A percentile compares a stretch with the other conserved stretches of the same genome.
phyloP scores from a whole-genome alignment of 306 rosid species.

The Elaeagnus macrophylla region DNA sequence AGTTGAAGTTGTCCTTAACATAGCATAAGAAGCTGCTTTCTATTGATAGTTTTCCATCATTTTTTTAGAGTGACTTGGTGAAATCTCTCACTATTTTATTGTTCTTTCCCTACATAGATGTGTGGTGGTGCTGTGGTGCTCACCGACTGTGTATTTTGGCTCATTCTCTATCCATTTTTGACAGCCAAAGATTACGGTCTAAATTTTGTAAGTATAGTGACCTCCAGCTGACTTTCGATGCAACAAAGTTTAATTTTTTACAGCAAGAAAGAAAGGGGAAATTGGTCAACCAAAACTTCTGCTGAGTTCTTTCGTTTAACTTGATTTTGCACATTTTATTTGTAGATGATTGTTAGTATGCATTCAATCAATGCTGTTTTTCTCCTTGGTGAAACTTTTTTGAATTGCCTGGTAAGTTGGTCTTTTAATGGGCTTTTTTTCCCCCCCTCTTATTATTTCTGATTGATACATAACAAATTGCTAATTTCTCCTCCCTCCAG shows the following conservation, averaged over 20 bases:
- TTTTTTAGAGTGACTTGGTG: too few relatives aligned
- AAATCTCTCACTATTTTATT: slow-evolving; percentile 2
- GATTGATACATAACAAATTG: slow-evolving; percentile 5
- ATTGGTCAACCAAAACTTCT: too few relatives aligned
- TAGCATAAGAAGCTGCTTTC: too few relatives aligned
- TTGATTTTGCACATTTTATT: slow-evolving; percentile 13
- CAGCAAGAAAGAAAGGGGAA: too few relatives aligned
- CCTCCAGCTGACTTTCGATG: too few relatives aligned
- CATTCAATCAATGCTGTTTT: slow-evolving; percentile 75
- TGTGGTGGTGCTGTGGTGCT: slow-evolving; percentile 72
- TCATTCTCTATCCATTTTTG: slow-evolving; percentile 62
- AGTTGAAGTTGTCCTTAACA: background rate
- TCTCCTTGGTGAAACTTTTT: slow-evolving; percentile 65
- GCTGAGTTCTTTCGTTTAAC: background rate
- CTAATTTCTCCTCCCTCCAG: slow-evolving; percentile 37
- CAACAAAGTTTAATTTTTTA: too few relatives aligned
- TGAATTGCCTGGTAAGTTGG: slow-evolving; percentile 68
- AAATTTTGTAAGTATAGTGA: slow-evolving; percentile 47
- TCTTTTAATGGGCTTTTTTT: background rate
- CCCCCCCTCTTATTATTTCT: background rate
- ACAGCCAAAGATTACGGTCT: slow-evolving; percentile 30
- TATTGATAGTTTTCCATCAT: too few relatives aligned
- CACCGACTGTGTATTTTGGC: slow-evolving; percentile 82
- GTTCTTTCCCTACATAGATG: slow-evolving; percentile 35
- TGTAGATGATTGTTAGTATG: slow-evolving; percentile 61